Percentiles rank a stretch among this genome's conserved stretches.
These are phyloP conservation scores for Zancudomyces culisetae DNA, from an alignment of 371 early-diverging fungal species.

Conservation along the genomic window DNA sequence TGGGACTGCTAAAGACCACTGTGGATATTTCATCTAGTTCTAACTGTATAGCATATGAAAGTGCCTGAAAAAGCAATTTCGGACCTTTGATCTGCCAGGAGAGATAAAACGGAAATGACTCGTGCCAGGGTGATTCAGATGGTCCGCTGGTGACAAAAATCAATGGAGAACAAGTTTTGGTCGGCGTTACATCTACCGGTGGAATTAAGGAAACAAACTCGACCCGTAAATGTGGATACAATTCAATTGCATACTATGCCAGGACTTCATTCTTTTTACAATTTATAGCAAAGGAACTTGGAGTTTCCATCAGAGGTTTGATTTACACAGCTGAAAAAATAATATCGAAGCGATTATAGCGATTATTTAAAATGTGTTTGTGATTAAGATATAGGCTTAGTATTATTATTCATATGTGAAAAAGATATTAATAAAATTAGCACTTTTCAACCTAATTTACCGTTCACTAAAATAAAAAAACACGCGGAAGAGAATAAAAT, in stretches of 20 bases:
- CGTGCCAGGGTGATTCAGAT: conserved; percentile 29
- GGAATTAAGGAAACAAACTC: neutral
- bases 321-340: too few relatives aligned
- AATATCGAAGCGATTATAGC: too few relatives aligned
- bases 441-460: too few relatives aligned
- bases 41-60: neutral
- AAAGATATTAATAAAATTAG: too few relatives aligned
- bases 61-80: neutral
- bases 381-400: too few relatives aligned
- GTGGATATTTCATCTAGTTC: neutral
- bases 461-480: too few relatives aligned
- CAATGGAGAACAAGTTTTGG: conserved; percentile 10
- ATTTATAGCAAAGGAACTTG: neutral
- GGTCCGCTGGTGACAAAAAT: conserved; percentile 21
- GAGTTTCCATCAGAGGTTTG: neutral
- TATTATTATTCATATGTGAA: too few relatives aligned
- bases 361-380: too few relatives aligned
- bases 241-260: neutral
- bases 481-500: too few relatives aligned
- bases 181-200: conserved; percentile 21
- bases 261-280: neutral
- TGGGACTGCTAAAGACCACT: neutral
- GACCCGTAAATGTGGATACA: neutral
- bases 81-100: conserved; percentile 21
- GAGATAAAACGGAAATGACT: conserved; percentile 17